Conservation (phyloP, 75 land plant species). For the Picea sitchensis region DNA sequence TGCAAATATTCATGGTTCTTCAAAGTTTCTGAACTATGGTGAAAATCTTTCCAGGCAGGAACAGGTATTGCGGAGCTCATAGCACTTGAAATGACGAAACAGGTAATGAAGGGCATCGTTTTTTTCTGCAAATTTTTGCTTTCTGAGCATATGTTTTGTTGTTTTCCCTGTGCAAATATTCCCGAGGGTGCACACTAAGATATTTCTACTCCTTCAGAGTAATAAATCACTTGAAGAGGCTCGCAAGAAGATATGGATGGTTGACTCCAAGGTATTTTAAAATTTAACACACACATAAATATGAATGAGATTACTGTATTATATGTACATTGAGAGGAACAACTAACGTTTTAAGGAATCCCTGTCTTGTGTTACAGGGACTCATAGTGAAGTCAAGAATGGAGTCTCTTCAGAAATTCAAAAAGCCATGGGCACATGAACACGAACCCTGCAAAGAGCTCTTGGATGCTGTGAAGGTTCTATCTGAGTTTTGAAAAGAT, state of each 20-base stretch:
- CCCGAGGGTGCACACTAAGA: conserved; percentile 11
- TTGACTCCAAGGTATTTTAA: conserved; percentile 79
- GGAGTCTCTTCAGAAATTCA: conserved; percentile 64
- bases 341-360: neutral
- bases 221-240: conserved; percentile 61
- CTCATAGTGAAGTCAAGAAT: conserved; percentile 55
- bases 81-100: conserved; percentile 73
- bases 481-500: neutral
- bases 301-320: too few relatives aligned
- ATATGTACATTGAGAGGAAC: neutral
- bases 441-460: conserved; percentile 44
- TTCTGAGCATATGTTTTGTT: neutral
- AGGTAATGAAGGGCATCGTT: conserved; percentile 21
- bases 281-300: too few relatives aligned
- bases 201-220: conserved; percentile 49
- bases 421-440: conserved; percentile 66
- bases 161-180: conserved; percentile 6
- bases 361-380: conserved; percentile 29
- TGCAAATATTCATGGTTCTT: neutral
- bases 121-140: neutral
- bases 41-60: conserved; percentile 53
- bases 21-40: neutral
- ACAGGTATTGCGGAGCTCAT: conserved; percentile 89
- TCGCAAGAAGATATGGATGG: conserved; percentile 80
- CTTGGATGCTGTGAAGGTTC: conserved; percentile 62